Base-by-base conservation (phyloP, 2,329 filamentous ascomycete genomes). In the Metarhizium guizhouense region DNA sequence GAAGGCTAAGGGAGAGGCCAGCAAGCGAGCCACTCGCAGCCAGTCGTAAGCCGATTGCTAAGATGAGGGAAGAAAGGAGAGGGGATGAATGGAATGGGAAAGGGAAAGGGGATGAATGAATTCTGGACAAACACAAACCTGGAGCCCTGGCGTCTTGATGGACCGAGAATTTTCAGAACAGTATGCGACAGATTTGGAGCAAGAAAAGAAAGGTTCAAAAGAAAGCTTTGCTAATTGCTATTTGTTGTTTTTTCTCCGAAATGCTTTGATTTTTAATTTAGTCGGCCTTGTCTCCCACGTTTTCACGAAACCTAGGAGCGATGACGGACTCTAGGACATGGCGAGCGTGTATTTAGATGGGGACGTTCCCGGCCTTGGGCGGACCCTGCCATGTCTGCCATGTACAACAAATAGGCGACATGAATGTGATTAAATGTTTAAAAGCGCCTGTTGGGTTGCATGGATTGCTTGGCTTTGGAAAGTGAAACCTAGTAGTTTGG, bases 1-100 rank as follows among this genome's bases (percentile, higher is more conserved):
- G 59, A 83, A 88, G 56, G 84, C 85, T 62, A 93, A 94, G 79
- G 83, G 80, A 54, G 88, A 92, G 79, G 78, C 73, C 34, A 82
- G 72, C 67, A 85, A 84, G 78, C 81, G 82, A 61, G 72, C 73
- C 58, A 81, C 79, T 57, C 78, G 79, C 67, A 83, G 75, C 74
- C 75, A 79, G 63, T 79, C 76, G 66, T 82, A 76, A 58, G 47
- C 47, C 2, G 50, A 48, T 32, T 29, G 20, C 10, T 16, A 10
- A 29, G 6, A 6, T 8, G 5, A 11, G 14, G 45, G 13, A 48
- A 6, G 42, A 40, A 36, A 42, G 34, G 48, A 29, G 25, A 16
- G 4, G n/a, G 30, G 52, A 50, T 45, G 18, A 10, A 14, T 20
- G 43, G n/a, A 6, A 8, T 32, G 25, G 45, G 43, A 45, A 36